phyloP scores from a whole-genome alignment of 2,329 filamentous ascomycete species.

The Colletotrichum camelliae region DNA sequence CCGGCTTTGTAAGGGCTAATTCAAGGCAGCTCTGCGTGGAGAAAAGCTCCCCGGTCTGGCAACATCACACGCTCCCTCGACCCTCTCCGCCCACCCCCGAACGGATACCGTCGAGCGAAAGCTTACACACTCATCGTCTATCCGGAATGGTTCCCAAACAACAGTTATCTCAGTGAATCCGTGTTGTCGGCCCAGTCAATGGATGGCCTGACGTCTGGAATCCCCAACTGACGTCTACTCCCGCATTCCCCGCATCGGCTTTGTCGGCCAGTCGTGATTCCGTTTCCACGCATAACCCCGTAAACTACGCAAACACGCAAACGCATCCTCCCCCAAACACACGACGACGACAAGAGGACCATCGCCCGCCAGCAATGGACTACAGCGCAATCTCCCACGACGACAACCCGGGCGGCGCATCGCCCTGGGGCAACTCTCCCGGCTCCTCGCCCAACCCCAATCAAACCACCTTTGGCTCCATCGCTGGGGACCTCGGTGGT shows the following conservation, averaged over 20 bases:
- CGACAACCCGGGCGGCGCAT: conserved; percentile 57
- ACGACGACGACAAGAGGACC: background rate
- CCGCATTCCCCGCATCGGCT: conserved; percentile 21
- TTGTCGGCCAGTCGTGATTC: conserved; percentile 18
- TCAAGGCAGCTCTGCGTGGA: conserved; percentile 22
- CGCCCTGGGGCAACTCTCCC: conserved; percentile 63
- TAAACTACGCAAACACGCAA: background rate
- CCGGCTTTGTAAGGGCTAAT: conserved; percentile 8
- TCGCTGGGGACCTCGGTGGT: conserved; percentile 32
- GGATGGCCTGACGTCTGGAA: conserved; percentile 11
- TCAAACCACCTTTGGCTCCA: conserved; percentile 46
- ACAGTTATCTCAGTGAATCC: background rate
- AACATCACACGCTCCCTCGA: conserved; percentile 7
- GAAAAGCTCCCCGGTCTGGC: conserved; percentile 14
- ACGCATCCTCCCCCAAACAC: background rate
- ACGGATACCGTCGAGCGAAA: background rate
- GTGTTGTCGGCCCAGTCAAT: conserved; percentile 5
- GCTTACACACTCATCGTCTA: background rate
- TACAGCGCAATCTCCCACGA: conserved; percentile 63
- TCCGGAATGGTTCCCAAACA: background rate
- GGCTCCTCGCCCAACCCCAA: conserved; percentile 54
- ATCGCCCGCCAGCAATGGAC: conserved; percentile 49
- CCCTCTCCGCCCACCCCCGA: background rate
- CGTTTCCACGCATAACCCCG: conserved; percentile 1
- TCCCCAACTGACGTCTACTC: background rate